Base-by-base conservation (phyloP, 2,329 filamentous ascomycete species). In the Xylariaceae sp. region DNA sequence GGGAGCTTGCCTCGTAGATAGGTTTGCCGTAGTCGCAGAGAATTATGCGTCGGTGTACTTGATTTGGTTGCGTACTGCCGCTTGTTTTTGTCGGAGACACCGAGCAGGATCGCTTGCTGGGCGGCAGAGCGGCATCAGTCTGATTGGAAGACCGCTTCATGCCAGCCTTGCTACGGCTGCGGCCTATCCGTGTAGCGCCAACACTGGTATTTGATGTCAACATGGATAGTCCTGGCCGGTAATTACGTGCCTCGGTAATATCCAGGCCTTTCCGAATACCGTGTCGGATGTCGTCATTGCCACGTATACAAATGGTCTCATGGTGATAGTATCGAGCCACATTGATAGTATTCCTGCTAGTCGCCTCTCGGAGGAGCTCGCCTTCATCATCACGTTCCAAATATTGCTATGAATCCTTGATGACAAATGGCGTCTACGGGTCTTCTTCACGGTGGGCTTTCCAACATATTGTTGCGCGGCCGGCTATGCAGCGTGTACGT, bases 381-480 rank as follows among this genome's bases (percentile, higher is more conserved):
- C 34, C 34, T 36, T 36, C 19, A 10, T 36, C 19, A 19, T 36
- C 34, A 17, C 14, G 14, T 17, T 36, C 19, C 20, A 17, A 19
- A 17, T 36, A 36, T 19, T 36, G 19, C 34, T 19, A 17, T 5
- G 19, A 20, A 19, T 17, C 19, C 19, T 36, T 36, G 11, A 36
- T 17, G 11, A 36, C 19, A 17, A 36, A 36, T 3, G 19, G 20
- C 19, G 11, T 5, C 16, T 10, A 36, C 14, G 5, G 19, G 37
- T 68, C 52, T 50, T 48, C 60, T 44, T 69, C 56, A 27, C 45
- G 55, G 61, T 70, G 48, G 21, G 60, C 68, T 57, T 63, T 66
- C 66, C 59, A 71, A 43, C 60, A 71, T 19, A 62, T 70, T 46
- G 66, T 70, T 22, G 42, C 38, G 45, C 66, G 61, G 49, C 68